Base-by-base conservation (phyloP, 1,284 basidiomycete genomes). In the Polyporus tsugae region DNA sequence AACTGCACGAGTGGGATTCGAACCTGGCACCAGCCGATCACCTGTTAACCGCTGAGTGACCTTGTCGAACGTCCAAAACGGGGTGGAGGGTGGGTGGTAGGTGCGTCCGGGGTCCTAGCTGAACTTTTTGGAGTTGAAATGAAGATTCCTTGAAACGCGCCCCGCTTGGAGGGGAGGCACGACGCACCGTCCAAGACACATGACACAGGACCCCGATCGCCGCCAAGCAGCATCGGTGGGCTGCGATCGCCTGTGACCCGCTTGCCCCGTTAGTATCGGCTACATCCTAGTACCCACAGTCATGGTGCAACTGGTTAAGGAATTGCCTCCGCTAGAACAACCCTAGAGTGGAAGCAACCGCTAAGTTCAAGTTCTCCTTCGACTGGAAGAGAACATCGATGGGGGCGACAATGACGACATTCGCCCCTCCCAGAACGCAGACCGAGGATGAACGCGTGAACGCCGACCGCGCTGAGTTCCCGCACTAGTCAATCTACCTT, bases 401-500 rank as follows among this genome's bases (percentile, higher is more conserved):
- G 44, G 9, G n/a, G 1, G 9, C n/a, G n/a, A 22, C n/a, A 3
- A 46, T 53, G 52, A 53, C 52, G 13, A 33, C 25, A 29, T n/a
- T n/a, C n/a, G n/a, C n/a, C n/a, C n/a, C n/a, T n/a, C n/a, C n/a
- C n/a, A n/a, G n/a, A n/a, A n/a, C n/a, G n/a, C n/a, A n/a, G n/a
- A n/a, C n/a, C n/a, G n/a, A n/a, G n/a, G n/a, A n/a, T n/a, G n/a
- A n/a, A n/a, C n/a, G n/a, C n/a, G 10, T 6, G 42, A 44, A 44
- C 22, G 4, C 22, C 22, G n/a, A 22, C 4, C 4, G n/a, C 22
- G 22, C 46, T 25, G 4, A 7, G 29, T 55, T 55, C 52, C 52
- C 29, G 52, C 52, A 55, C 52, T 35, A 55, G 29, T 55, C 29
- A 33, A 55, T 55, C 52, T 17, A 19, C 52, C 52, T 55, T 53